Base-by-base conservation (phyloP, 2,329 filamentous ascomycete genomes). In the Scleromitrula shiraiana region DNA sequence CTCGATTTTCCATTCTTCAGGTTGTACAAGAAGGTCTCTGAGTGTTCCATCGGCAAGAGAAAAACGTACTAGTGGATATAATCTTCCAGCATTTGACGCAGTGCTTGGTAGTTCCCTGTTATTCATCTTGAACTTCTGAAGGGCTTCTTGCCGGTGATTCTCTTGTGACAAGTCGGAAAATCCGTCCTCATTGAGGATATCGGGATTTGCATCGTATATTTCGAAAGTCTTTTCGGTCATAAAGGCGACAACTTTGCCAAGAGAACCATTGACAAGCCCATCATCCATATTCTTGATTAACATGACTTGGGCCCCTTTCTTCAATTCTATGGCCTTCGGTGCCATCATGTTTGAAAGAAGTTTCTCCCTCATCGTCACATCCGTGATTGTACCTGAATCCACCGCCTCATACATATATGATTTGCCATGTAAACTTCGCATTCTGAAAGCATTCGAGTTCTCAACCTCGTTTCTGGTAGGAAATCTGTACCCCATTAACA, bases 281-380 rank as follows among this genome's bases (percentile, higher is more conserved):
- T 95, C 88, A 62, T 98, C 93, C 69, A 97, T 83, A 59, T 98
- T 98, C 67, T 98, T 98, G 73, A 98, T 96, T n/a, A 98, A 73
- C 93, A 98, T 98, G 37, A 98, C 94, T 64, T 98, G 94, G 0
- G 93, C 88, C 8, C 89, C 88, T 53, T 93, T 83, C 66, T 96
- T 97, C 24, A 98, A 69, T 27, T 85, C 80, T 17, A 98, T 78
- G 0, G 68, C 63, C 58, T 84, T 83, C 0, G 93, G 90, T 0
- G 93, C 90, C 86, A 98, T 96, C 79, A 94, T 95, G 62, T 91
- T 95, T 5, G 77, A 67, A 5, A 98, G 72, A 0, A 97, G 67
- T 62, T 82, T 90, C 38, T 95, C 88, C 26, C 87, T 82, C 30
- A 83, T 67, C 1, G 72, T 68, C 15, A 75, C 73, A 55, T 95